phyloP scores from a whole-genome alignment of 768 basidiomycete species.

The Lentinula sp. region DNA sequence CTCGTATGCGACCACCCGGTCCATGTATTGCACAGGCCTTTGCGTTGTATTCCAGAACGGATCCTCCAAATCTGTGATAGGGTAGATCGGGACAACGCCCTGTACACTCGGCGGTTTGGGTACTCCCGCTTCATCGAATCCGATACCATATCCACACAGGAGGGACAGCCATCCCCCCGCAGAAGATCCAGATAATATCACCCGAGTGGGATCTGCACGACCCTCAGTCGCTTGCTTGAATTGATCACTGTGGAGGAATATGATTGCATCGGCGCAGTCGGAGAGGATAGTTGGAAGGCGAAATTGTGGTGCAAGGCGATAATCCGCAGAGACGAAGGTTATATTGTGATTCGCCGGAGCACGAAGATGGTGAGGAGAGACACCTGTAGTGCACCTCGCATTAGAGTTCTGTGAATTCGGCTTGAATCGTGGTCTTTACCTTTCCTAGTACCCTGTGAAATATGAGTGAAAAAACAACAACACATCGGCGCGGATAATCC shows the following conservation, averaged over 20 bases:
- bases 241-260: constrained; percentile 20
- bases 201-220: constrained; percentile 21
- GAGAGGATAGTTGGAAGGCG: constrained; percentile 27
- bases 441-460: constrained; percentile 20
- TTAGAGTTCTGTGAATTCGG: background rate
- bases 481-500: background rate
- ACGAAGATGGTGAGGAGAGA: constrained; percentile 27
- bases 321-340: constrained; percentile 27
- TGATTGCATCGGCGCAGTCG: constrained; percentile 28
- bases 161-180: constrained; percentile 34
- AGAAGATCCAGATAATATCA: constrained; percentile 31
- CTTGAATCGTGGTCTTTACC: constrained; percentile 1
- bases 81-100: constrained; percentile 30
- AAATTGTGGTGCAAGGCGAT: constrained; percentile 31
- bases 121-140: constrained; percentile 25
- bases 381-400: constrained; percentile 14
- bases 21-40: constrained; percentile 25
- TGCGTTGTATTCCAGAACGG: constrained; percentile 31
- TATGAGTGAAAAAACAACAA: background rate
- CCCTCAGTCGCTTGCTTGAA: constrained; percentile 22
- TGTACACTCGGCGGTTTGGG: constrained; percentile 19
- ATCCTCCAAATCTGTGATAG: constrained; percentile 30
- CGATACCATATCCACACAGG: constrained; percentile 28
- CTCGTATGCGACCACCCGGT: constrained; percentile 20
- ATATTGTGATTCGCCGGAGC: constrained; percentile 25